These are phyloP conservation scores for Verticillium isaacii DNA, from an alignment of 2,329 filamentous ascomycete genomes.

Conservation along the genomic window DNA sequence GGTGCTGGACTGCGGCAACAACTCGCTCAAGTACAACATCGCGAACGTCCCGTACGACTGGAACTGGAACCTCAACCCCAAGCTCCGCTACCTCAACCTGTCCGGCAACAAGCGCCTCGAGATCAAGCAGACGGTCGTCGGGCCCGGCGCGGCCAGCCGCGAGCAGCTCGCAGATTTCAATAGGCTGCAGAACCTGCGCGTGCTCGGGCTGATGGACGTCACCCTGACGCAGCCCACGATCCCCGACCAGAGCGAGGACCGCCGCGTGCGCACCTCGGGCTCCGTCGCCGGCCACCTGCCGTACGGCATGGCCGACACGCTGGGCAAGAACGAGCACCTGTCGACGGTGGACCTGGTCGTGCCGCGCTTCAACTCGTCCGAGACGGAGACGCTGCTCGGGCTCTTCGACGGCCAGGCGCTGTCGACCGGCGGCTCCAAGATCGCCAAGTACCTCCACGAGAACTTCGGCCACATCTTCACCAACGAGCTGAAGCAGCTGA, in stretches of 20 bases:
- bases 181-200: slow-evolving; percentile 74
- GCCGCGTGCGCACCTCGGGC: slow-evolving; percentile 94
- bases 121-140: slow-evolving; percentile 67
- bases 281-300: slow-evolving; percentile 84
- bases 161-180: slow-evolving; percentile 85
- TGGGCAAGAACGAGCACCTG: slow-evolving; percentile 89
- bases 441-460: slow-evolving; percentile 94
- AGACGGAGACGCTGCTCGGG: slow-evolving; percentile 87
- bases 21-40: slow-evolving; percentile 95
- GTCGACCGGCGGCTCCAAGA: slow-evolving; percentile 85
- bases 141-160: slow-evolving; percentile 48
- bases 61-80: slow-evolving; percentile 99
- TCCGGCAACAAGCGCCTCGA: slow-evolving; percentile 96
- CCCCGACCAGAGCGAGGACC: slow-evolving; percentile 91
- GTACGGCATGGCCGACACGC: slow-evolving; percentile 95
- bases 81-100: slow-evolving; percentile 89
- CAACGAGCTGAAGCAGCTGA: slow-evolving; percentile 72
- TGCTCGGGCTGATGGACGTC: slow-evolving; percentile 95
- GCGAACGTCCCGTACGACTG: slow-evolving; percentile 99
- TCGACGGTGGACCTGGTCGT: slow-evolving; percentile 96
- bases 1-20: slow-evolving; percentile 91
- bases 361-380: slow-evolving; percentile 82
- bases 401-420: slow-evolving; percentile 93
- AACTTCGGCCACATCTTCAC: slow-evolving; percentile 85
- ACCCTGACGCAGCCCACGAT: slow-evolving; percentile 90